Evolutionary conservation across 2,329 filamentous ascomycete genomes (phyloP), one percentile per base, ranked within the genome.

Genomic region (Phoma herbarum): DNA sequence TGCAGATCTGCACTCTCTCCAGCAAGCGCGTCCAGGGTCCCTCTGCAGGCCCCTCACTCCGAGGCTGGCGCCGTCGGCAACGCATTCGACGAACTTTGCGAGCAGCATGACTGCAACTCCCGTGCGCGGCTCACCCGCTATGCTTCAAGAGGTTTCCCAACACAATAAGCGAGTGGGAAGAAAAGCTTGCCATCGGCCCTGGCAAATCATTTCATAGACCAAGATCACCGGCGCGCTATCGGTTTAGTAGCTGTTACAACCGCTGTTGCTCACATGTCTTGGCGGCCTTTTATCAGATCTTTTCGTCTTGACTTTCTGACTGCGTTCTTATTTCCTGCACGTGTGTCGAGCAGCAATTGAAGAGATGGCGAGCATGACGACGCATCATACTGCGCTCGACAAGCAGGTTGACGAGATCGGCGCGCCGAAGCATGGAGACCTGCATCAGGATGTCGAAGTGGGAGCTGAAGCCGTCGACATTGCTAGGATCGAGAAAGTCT

Each of bases 401-500:
- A 71, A 73, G 50, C 66, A 66, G n/a, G 59, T 64, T 28, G 52
- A 49, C 14, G 63, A 66, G 37, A 53, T 54, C 22, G 48, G 35
- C 23, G 55, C 47, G 14, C 57, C 62, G 9, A 73, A 75, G 60
- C 65, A 69, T 20, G 66, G 57, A 5, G 71, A 72, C 18, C 31
- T 71, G 33, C 66, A 72, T 51, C 61, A 68, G 18, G 75, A 79
- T 65, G 67, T 73, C 20, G 75, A 78, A 54, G 56, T 69, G 14
- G 75, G 72, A 5, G 57, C 58, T 44, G 73, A 71, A 18, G 62
- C 66, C 50, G 45, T 75, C 20, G 71, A 78, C 63, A 65, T 79
- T 45, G 76, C 74, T 28, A 68, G 73, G 26, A 74, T 77, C 16
- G 73, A 76, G 52, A 70, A 64, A 37, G 75, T 78, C 18, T 78